phyloP scores from a whole-genome alignment of 2,329 filamentous ascomycete genomes.

The Malbranchea cinnamomea region DNA sequence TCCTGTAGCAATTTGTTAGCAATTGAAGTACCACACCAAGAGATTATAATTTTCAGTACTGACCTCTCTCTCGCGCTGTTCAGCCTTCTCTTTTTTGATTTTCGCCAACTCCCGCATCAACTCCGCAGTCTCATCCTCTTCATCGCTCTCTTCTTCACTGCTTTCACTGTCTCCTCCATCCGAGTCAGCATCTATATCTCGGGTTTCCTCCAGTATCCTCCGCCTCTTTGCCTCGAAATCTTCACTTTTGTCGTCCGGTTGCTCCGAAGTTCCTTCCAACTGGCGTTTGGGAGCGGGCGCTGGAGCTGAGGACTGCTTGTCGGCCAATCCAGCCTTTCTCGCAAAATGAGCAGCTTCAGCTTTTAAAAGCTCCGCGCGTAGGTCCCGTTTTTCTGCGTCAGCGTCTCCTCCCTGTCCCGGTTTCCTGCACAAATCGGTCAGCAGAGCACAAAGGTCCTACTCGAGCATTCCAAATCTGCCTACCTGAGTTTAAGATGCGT shows the following conservation, averaged over 20 bases:
- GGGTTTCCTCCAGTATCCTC: constrained; percentile 72
- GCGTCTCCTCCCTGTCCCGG: constrained; percentile 79
- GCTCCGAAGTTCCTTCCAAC: constrained; percentile 35
- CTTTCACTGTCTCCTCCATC: constrained; percentile 47
- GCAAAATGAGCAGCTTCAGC: constrained; percentile 79
- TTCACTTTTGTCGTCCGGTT: constrained; percentile 38
- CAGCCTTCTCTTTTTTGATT: constrained; percentile 74
- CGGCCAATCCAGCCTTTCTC: constrained; percentile 56
- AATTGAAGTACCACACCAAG: neutral
- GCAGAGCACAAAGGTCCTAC: neutral
- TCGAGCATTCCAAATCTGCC: constrained; percentile 9
- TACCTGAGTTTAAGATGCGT: constrained; percentile 80
- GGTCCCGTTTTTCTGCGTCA: constrained; percentile 56
- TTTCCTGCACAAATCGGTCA: constrained; percentile 36
- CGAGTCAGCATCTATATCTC: constrained; percentile 73
- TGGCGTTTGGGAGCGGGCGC: constrained; percentile 44
- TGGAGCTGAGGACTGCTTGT: constrained; percentile 29
- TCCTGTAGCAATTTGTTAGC: constrained; percentile 36
- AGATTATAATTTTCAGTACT: constrained; percentile 1
- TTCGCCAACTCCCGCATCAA: constrained; percentile 87
- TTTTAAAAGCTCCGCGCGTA: constrained; percentile 75
- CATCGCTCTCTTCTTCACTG: constrained; percentile 49
- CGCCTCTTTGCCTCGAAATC: constrained; percentile 70
- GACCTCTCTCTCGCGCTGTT: constrained; percentile 62
- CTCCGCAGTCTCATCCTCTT: constrained; percentile 74